Evolutionary conservation across 768 basidiomycete genomes (phyloP).

Genomic region (Hebeloma cylindrosporum): DNA sequence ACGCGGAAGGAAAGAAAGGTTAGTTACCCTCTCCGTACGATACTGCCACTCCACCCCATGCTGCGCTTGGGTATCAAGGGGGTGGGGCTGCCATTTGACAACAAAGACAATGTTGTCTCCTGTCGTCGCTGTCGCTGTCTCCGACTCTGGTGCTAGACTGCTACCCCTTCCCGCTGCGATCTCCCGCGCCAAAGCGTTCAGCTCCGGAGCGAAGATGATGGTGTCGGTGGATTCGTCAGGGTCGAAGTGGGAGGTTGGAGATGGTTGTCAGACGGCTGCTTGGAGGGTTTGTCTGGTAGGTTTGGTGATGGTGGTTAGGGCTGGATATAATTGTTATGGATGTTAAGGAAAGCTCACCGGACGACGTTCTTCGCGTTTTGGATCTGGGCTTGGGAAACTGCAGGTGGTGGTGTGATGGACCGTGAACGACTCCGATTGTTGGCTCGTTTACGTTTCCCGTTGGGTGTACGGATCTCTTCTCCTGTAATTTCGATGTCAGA

Average conservation of each 20-base stretch:
- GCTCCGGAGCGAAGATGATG: constrained; percentile 59
- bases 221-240: constrained; percentile 47
- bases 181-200: constrained; percentile 52
- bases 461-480: constrained; percentile 30
- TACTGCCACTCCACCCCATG: constrained; percentile 49
- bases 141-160: constrained; percentile 31
- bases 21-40: constrained; percentile 56
- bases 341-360: constrained; percentile 40
- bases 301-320: background rate
- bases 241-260: constrained; percentile 48
- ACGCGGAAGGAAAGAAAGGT: background rate
- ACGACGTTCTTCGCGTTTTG: constrained; percentile 59
- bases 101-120: constrained; percentile 47
- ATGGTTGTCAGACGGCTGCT: constrained; percentile 39
- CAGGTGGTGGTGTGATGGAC: constrained; percentile 78
- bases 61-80: constrained; percentile 42
- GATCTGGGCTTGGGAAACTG: constrained; percentile 51
- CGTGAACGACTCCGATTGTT: constrained; percentile 59
- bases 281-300: constrained; percentile 48
- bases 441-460: constrained; percentile 42
- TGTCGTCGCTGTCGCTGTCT: constrained; percentile 24
- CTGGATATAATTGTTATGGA: background rate
- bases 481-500: constrained; percentile 42
- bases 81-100: constrained; percentile 70
- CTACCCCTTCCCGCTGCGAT: constrained; percentile 29